Percentiles rank a stretch among this genome's conserved stretches.
phyloP scores from a whole-genome alignment of 495 filamentous ascomycete species.

The Trichocladium antarcticum region DNA sequence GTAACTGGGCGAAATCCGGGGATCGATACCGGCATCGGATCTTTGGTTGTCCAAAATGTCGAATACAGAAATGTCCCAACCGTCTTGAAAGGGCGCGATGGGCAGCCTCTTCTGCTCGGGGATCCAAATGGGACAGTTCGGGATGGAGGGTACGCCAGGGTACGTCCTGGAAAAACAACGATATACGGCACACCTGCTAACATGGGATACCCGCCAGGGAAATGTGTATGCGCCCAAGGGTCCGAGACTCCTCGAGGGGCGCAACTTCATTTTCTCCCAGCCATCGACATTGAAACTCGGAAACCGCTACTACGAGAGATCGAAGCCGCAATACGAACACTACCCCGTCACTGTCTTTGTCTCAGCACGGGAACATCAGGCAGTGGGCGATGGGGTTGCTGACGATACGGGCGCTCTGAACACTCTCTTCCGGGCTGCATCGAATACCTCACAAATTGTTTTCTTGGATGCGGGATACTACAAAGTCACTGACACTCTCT shows the following conservation, averaged over 20 bases:
- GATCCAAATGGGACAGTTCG: constrained; percentile 14
- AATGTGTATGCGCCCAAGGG: constrained; percentile 20
- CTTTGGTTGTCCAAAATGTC: constrained; percentile 72
- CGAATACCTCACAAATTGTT: constrained; percentile 39
- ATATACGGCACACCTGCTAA: neutral
- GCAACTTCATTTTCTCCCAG: constrained; percentile 13
- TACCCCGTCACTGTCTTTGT: constrained; percentile 31
- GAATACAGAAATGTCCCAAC: constrained; percentile 41
- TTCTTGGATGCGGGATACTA: constrained; percentile 52
- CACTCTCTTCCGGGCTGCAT: constrained; percentile 13
- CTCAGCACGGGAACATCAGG: constrained; percentile 18
- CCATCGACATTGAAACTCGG: constrained; percentile 22
- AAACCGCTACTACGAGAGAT: constrained; percentile 49
- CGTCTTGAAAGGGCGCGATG: constrained; percentile 44
- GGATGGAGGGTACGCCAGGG: constrained; percentile 17
- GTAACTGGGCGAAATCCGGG: constrained; percentile 48
- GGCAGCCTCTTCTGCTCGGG: constrained; percentile 36
- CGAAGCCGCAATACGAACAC: constrained; percentile 56
- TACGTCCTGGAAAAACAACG: constrained; percentile 28
- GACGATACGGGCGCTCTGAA: constrained; percentile 26
- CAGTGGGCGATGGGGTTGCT: constrained; percentile 21
- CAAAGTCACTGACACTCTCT: constrained; percentile 31
- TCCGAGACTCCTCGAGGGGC: constrained; percentile 12
- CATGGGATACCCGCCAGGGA: constrained; percentile 11
- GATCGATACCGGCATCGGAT: constrained; percentile 50